Evolutionary conservation across 306 rosid genomes (phyloP).

Genomic region (Leucaena leucocephala): DNA sequence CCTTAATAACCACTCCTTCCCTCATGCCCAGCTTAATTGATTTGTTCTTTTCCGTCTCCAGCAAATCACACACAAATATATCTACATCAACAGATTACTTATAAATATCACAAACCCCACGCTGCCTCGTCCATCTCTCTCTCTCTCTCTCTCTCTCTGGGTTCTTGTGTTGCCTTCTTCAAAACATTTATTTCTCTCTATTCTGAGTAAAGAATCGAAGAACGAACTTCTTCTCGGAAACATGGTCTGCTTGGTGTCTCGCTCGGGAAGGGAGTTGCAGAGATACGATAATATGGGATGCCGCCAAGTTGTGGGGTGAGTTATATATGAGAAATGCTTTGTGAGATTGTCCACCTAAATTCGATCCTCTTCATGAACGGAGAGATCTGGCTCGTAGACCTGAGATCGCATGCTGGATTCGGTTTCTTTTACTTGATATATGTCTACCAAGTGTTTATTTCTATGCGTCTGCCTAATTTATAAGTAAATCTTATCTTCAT

Average conservation of each 20-base stretch:
- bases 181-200: too few relatives aligned
- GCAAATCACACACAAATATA: background rate
- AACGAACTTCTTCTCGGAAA: background rate
- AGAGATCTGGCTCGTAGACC: background rate
- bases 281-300: constrained; percentile 80
- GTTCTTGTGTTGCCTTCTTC: too few relatives aligned
- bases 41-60: background rate
- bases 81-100: background rate
- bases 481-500: too few relatives aligned
- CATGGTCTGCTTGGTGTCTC: constrained; percentile 83
- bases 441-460: background rate
- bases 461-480: background rate
- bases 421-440: background rate
- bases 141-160: too few relatives aligned
- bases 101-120: too few relatives aligned
- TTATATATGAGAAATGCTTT: background rate
- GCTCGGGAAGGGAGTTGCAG: constrained; percentile 88
- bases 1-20: constrained; percentile 24
- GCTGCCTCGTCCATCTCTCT: too few relatives aligned
- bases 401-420: background rate
- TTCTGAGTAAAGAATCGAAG: background rate
- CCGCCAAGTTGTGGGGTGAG: constrained; percentile 97
- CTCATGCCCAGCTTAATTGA: background rate
- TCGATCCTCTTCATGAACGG: background rate
- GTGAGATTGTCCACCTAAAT: background rate